A percentile compares a stretch with the other conserved stretches of the same genome.
phyloP scores from a whole-genome alignment of 129 eudicot genomes.

The Flaveria sonorensis region DNA sequence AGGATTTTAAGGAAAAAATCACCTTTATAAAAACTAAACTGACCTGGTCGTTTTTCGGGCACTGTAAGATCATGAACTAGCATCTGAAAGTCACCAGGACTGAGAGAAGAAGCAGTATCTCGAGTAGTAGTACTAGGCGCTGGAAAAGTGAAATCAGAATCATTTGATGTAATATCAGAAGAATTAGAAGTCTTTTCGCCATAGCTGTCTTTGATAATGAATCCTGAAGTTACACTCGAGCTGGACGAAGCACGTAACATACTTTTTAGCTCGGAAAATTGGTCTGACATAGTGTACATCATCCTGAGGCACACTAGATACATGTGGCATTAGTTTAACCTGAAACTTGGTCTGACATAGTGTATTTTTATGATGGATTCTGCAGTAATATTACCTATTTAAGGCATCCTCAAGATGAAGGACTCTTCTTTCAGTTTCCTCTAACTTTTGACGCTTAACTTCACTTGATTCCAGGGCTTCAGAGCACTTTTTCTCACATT shows the following conservation, averaged over 20 bases:
- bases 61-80: slow-evolving; percentile 80
- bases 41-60: slow-evolving; percentile 65
- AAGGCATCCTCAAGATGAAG: slow-evolving; percentile 78
- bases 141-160: slow-evolving; percentile 74
- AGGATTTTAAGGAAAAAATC: slow-evolving; percentile 18
- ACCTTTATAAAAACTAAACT: slow-evolving; percentile 51
- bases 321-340: slow-evolving; percentile 62
- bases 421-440: slow-evolving; percentile 83
- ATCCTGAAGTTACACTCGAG: slow-evolving; percentile 68
- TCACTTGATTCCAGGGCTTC: slow-evolving; percentile 71
- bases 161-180: slow-evolving; percentile 68
- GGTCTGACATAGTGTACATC: slow-evolving; percentile 94
- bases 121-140: slow-evolving; percentile 68
- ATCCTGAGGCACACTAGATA: slow-evolving; percentile 98
- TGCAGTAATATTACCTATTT: slow-evolving; percentile 58
- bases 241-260: slow-evolving; percentile 58
- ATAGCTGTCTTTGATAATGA: slow-evolving; percentile 49
- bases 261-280: slow-evolving; percentile 84
- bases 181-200: slow-evolving; percentile 57
- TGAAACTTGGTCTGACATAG: background rate
- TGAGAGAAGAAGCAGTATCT: slow-evolving; percentile 52
- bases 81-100: slow-evolving; percentile 67
- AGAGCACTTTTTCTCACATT: slow-evolving; percentile 60
- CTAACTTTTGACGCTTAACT: slow-evolving; percentile 66
- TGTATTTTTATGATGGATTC: background rate